These are phyloP conservation scores for Blastobotrys attinorum DNA, from an alignment of 805 yeast species.

Conservation along the genomic window DNA sequence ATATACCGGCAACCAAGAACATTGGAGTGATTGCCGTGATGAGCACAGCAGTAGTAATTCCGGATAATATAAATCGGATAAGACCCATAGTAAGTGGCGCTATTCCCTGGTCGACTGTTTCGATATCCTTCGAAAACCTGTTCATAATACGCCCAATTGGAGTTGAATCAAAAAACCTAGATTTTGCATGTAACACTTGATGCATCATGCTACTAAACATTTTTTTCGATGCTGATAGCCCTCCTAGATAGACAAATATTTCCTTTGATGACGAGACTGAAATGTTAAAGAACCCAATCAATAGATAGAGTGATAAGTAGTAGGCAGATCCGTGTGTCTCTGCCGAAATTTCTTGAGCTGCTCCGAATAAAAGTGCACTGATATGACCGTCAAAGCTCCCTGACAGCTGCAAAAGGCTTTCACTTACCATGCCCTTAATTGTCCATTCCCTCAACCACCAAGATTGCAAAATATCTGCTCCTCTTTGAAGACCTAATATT, in stretches of 20 bases:
- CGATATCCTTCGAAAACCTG: slow-evolving; percentile 91
- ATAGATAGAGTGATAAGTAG: slow-evolving; percentile 60
- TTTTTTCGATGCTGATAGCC: slow-evolving; percentile 69
- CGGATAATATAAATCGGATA: slow-evolving; percentile 55
- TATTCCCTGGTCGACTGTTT: slow-evolving; percentile 87
- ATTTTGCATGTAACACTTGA: slow-evolving; percentile 63
- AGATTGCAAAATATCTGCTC: slow-evolving; percentile 58
- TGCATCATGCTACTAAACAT: slow-evolving; percentile 60
- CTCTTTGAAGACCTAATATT: slow-evolving; percentile 51
- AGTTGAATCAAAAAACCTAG: slow-evolving; percentile 89
- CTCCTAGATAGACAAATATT: slow-evolving; percentile 52
- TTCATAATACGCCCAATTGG: slow-evolving; percentile 96
- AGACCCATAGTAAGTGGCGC: slow-evolving; percentile 72
- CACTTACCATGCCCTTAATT: slow-evolving; percentile 26
- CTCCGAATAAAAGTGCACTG: not conserved
- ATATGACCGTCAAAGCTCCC: slow-evolving; percentile 29
- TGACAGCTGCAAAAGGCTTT: slow-evolving; percentile 46
- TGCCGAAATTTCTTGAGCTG: not conserved
- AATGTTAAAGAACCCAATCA: slow-evolving; percentile 59
- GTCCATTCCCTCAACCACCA: slow-evolving; percentile 93
- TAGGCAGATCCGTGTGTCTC: slow-evolving; percentile 26
- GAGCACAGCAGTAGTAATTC: slow-evolving; percentile 58
- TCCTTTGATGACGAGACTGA: slow-evolving; percentile 53
- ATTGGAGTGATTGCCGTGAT: slow-evolving; percentile 80
- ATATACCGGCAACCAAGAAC: slow-evolving; percentile 64